Evolutionary conservation across 192 early-diverging fungal species (phyloP), one percentile per base, ranked within the genome.

Genomic region (Coemansia sp.): DNA sequence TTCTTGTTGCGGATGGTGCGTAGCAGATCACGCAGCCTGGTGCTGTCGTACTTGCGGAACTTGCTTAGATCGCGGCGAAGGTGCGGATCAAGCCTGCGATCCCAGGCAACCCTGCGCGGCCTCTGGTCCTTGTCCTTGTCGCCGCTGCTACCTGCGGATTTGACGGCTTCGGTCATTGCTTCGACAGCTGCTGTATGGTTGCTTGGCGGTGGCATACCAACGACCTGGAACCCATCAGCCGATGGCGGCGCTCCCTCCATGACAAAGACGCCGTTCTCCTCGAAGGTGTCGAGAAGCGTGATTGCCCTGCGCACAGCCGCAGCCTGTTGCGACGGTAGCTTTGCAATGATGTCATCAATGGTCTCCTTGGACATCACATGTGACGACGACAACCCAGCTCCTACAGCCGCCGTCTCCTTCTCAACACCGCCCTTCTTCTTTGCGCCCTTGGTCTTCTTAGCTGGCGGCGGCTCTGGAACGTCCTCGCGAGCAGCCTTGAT

Each of bases 1-100:
- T 97, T 97, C 87, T 97, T 97, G 71, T 99, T 99, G 50, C 96
- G 85, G 38, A 99, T 74, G 2, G 91, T 90, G 54, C 96, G 86
- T 69, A 99, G 75, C 61, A 99, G 77, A 76, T 99, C 95, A 17
- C 92, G 86, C 40, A 97, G 83, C 13, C 84, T 84, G 34, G 81
- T 83, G 10, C 89, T 92, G 69, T 95, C 93, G 75, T 99, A 99
- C 81, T 92, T 95, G 65, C 96, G 84, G 80, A 90, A 94, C 74
- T 95, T 96, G 52, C 91, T 88, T 72, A 99, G 76, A 68, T 95
- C 90, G 38, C 78, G 78, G 22, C 78, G 64, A 89, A 90, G 35
- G 86, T 84, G 43, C 92, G 71, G 19, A 82, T 84, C 62, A 76
- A 81, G 69, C 11, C 78, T 73, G 23, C 78, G 78, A 61, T 75